Evolutionary conservation across 73 alveolate genomes (phyloP), one percentile per base, ranked within the genome.

Genomic region (Paramecium octaurelia): DNA sequence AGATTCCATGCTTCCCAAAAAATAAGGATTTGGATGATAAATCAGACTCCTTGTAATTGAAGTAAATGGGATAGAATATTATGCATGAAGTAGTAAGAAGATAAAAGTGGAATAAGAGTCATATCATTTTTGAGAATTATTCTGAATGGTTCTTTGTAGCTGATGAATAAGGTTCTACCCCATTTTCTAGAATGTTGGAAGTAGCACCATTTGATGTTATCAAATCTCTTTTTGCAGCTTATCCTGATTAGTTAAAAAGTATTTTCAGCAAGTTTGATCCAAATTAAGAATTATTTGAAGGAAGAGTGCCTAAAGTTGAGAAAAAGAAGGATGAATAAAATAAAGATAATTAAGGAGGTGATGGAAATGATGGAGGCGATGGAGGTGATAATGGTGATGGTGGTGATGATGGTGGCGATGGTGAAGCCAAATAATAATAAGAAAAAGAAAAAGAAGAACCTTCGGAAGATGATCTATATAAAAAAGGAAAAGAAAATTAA

Each of bases 1-100:
- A 77, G 8, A 77, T 77, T 77, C 90, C 90, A n/a, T 77, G 90
- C 21, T 77, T 77, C 75, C 90, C 90, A 12, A 77, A 77, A 46
- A 57, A 77, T 77, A n/a, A 23, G 36, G 71, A 77, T 77, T 77
- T 77, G 43, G 90, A 77, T 43, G 71, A 77, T 0, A 77, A 77
- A 43, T 20, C 44, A 23, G 90, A 77, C 3, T 77, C 90, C 16
- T 42, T 77, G 8, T 23, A 40, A 12, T 43, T 77, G n/a, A 40
- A 46, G 20, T 58, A 31, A 11, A 11, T 77, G 3, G 71, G 90
- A 40, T 77, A 77, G 12, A 77, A 77, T 43, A 43, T 77, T 42
- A 20, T 77, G 44, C 90, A 77, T 46, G 90, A 77, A 43, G 90
- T 77, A 8, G 69, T 46, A 38, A 77, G 90, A 77, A 77, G 90